phyloP scores from a whole-genome alignment of 2,329 filamentous ascomycete species.

The Sphaerulina populicola region DNA sequence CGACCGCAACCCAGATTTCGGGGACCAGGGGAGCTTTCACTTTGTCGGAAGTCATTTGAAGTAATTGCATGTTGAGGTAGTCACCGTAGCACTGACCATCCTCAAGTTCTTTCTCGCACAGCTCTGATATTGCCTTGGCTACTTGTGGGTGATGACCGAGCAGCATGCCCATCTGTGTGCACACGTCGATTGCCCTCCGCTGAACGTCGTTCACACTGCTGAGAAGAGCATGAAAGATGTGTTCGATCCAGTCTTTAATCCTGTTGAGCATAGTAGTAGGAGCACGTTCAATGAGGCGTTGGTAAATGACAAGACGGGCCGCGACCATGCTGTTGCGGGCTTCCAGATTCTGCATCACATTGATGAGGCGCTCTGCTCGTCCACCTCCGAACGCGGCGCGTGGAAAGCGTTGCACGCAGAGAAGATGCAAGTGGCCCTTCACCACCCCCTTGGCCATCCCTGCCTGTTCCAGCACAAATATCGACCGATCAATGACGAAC shows the following conservation, averaged over 20 bases:
- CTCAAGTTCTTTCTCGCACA: constrained; percentile 47
- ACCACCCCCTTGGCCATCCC: constrained; percentile 66
- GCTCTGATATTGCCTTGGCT: constrained; percentile 57
- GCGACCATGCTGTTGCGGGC: constrained; percentile 70
- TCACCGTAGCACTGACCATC: constrained; percentile 58
- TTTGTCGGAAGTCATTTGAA: constrained; percentile 54
- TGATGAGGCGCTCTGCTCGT: constrained; percentile 62
- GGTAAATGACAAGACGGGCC: constrained; percentile 70
- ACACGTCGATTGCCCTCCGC: constrained; percentile 63
- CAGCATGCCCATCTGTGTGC: constrained; percentile 59
- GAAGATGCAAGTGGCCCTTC: constrained; percentile 69
- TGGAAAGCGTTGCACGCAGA: constrained; percentile 72
- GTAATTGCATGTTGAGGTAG: constrained; percentile 59
- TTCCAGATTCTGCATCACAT: constrained; percentile 63
- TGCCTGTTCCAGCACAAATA: constrained; percentile 61
- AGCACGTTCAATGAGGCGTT: constrained; percentile 64
- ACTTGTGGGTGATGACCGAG: constrained; percentile 62
- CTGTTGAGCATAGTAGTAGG: constrained; percentile 62
- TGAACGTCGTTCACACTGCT: constrained; percentile 70
- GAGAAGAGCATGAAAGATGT: constrained; percentile 74
- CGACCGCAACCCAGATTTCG: constrained; percentile 78
- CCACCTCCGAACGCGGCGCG: constrained; percentile 63
- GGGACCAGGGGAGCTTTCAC: constrained; percentile 61
- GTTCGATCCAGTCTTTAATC: constrained; percentile 66
- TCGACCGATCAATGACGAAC: constrained; percentile 73